Conservation (phyloP, 2,329 filamentous ascomycete genomes). For the Colletotrichum incanum region DNA sequence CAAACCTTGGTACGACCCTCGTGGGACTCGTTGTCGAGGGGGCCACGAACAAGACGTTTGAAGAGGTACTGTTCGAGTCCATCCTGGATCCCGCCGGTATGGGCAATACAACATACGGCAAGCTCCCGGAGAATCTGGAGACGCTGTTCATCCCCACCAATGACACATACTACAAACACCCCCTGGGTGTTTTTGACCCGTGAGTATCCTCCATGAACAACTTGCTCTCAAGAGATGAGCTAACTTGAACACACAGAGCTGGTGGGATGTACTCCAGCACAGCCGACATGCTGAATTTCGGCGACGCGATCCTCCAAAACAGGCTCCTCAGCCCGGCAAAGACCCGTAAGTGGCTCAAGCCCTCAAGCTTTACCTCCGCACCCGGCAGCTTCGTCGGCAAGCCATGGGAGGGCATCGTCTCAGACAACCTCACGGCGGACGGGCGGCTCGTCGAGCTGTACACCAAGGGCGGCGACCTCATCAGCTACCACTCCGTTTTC, state of each 20-base stretch:
- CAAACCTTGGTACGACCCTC: slow-evolving; percentile 63
- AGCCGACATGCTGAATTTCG: slow-evolving; percentile 59
- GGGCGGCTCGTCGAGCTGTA: slow-evolving; percentile 62
- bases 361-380: slow-evolving; percentile 55
- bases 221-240: neutral
- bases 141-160: slow-evolving; percentile 55
- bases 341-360: slow-evolving; percentile 64
- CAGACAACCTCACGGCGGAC: slow-evolving; percentile 54
- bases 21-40: slow-evolving; percentile 63
- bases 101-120: slow-evolving; percentile 55
- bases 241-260: slow-evolving; percentile 46
- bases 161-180: slow-evolving; percentile 53
- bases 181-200: slow-evolving; percentile 54
- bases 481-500: slow-evolving; percentile 57
- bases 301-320: slow-evolving; percentile 58
- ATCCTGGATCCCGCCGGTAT: slow-evolving; percentile 62
- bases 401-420: slow-evolving; percentile 64
- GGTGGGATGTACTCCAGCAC: slow-evolving; percentile 60
- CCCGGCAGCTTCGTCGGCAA: slow-evolving; percentile 58
- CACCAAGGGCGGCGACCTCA: slow-evolving; percentile 62
- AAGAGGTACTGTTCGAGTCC: slow-evolving; percentile 55
- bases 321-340: slow-evolving; percentile 56
- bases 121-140: slow-evolving; percentile 48
- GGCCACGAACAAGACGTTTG: slow-evolving; percentile 57
- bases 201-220: slow-evolving; percentile 45